Conservation (phyloP, 805 yeast genomes). For the Komagataella ulmi region DNA sequence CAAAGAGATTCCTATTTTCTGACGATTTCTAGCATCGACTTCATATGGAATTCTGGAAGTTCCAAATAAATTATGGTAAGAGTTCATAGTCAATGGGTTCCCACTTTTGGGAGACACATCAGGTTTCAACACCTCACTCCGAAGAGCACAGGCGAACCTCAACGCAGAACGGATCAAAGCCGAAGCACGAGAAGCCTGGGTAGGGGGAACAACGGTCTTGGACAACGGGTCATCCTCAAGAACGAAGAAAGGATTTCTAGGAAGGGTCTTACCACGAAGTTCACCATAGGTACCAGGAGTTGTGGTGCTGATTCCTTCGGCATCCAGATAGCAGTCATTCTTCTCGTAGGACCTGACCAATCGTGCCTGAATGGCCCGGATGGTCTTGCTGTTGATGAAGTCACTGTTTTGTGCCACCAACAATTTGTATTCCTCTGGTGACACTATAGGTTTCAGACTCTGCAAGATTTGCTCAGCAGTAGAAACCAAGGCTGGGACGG, state of each 20-base stretch:
- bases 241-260: conserved; percentile 66
- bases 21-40: conserved; percentile 10
- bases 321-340: conserved; percentile 41
- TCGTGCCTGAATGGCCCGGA: conserved; percentile 39
- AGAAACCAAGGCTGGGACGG: conserved; percentile 41
- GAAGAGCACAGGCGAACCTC: conserved; percentile 48
- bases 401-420: conserved; percentile 28
- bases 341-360: conserved; percentile 28
- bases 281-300: conserved; percentile 53
- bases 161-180: conserved; percentile 51
- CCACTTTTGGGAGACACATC: conserved; percentile 41
- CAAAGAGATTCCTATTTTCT: conserved; percentile 23
- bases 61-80: conserved; percentile 57
- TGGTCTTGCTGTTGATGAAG: conserved; percentile 28
- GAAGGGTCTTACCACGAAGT: conserved; percentile 51
- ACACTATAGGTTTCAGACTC: conserved; percentile 47
- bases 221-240: conserved; percentile 64
- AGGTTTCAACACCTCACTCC: conserved; percentile 37
- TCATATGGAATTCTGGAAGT: conserved; percentile 44
- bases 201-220: conserved; percentile 36
- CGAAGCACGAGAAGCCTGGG: conserved; percentile 58
- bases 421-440: conserved; percentile 33
- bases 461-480: conserved; percentile 39
- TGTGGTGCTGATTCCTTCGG: conserved; percentile 27
- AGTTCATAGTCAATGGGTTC: conserved; percentile 49